Evolutionary conservation across 148 eudicot genomes (phyloP).

Genomic region (Drosera capensis): DNA sequence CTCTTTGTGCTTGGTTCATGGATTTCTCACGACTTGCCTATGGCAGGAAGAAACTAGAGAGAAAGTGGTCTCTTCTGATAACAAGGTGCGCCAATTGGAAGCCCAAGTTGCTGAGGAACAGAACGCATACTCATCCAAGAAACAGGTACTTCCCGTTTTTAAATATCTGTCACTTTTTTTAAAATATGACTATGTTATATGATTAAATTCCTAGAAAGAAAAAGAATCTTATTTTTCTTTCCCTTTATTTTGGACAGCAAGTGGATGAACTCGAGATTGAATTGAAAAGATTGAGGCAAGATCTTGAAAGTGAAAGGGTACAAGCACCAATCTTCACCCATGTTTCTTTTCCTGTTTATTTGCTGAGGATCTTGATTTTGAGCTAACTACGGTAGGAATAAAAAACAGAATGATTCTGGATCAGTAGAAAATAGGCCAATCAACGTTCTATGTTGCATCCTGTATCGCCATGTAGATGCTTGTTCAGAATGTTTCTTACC

Average conservation of each 20-base stretch:
- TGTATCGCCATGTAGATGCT: too few relatives aligned
- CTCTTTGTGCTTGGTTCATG: not conserved
- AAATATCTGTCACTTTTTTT: not conserved
- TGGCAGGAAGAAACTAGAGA: conserved; percentile 81
- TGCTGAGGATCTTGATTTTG: not conserved
- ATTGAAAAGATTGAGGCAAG: conserved; percentile 44
- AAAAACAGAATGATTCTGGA: too few relatives aligned
- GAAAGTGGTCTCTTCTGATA: conserved; percentile 63
- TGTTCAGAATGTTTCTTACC: too few relatives aligned
- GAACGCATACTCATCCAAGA: conserved; percentile 27
- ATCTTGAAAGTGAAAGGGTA: conserved; percentile 92
- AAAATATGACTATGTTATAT: conserved; percentile 2
- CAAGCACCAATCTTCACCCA: conserved; percentile 8
- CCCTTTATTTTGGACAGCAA: conserved; percentile 23
- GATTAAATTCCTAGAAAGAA: not conserved
- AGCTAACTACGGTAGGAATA: not conserved
- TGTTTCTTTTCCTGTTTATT: not conserved
- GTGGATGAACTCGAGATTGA: conserved; percentile 67
- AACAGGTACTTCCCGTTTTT: conserved; percentile 25
- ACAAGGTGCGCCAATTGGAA: conserved; percentile 74
- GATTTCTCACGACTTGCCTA: not conserved
- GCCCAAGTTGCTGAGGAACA: conserved; percentile 49
- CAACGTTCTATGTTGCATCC: too few relatives aligned
- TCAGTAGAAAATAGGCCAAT: too few relatives aligned
- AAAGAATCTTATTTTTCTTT: conserved; percentile 9